Conservation (phyloP, 176 grass and related monocot genomes). For the Triticum monococcum region DNA sequence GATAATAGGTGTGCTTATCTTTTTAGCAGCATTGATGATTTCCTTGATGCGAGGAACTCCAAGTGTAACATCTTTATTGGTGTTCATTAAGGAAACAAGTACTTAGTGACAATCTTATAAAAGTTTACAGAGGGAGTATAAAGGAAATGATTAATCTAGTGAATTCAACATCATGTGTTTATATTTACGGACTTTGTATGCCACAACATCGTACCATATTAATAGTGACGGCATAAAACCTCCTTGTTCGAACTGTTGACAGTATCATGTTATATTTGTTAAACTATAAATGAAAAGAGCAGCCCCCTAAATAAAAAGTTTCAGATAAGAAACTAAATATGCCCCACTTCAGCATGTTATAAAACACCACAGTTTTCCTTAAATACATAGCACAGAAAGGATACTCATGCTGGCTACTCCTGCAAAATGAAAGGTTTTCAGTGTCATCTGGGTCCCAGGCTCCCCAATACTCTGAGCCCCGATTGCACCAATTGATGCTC, state of each 20-base stretch:
- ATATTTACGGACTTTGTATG: constrained; percentile 4
- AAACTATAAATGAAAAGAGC: background rate
- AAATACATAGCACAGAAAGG: constrained; percentile 41
- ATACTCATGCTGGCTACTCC: constrained; percentile 99
- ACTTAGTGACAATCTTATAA: background rate
- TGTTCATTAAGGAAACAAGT: constrained; percentile 46
- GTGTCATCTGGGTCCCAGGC: constrained; percentile 95
- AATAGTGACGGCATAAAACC: background rate
- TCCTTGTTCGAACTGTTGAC: background rate
- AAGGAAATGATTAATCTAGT: background rate
- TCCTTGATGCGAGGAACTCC: constrained; percentile 98
- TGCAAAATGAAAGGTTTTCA: constrained; percentile 99
- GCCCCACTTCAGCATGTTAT: background rate
- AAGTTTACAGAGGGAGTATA: no score
- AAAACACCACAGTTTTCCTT: constrained; percentile 13
- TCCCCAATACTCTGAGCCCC: constrained; percentile 99
- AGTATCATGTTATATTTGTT: constrained; percentile 1
- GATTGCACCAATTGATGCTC: constrained; percentile 89
- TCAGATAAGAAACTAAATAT: constrained; percentile 1
- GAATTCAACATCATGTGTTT: background rate
- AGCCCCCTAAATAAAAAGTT: background rate
- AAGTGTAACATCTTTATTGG: constrained; percentile 74
- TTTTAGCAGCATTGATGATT: constrained; percentile 96
- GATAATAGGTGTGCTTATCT: constrained; percentile 89
- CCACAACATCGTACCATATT: background rate